phyloP scores from a whole-genome alignment of 306 rosid species.

The Malus fusca region DNA sequence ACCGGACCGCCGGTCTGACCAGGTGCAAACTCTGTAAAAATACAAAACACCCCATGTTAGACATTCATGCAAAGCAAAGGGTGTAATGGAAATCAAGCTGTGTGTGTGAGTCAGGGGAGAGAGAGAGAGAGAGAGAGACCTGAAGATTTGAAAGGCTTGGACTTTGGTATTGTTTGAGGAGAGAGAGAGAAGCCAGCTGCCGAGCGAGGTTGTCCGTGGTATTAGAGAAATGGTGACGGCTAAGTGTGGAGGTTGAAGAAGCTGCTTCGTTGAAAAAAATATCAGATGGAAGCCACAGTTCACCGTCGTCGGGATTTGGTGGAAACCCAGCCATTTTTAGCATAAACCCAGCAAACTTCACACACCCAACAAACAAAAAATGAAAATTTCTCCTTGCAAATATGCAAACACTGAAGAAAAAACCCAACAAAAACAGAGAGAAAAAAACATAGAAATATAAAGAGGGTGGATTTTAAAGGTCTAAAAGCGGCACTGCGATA shows the following conservation, averaged over 20 bases:
- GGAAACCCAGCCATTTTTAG: slow-evolving; percentile 24
- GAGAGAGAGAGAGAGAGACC: too few relatives aligned
- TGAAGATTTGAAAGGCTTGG: neutral
- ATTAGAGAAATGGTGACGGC: neutral
- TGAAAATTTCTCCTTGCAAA: neutral
- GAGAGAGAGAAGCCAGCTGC: slow-evolving; percentile 15
- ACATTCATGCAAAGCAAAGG: slow-evolving; percentile 10
- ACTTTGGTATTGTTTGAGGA: slow-evolving; percentile 5
- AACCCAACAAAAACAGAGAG: neutral
- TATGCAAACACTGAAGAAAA: too few relatives aligned
- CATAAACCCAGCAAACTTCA: neutral
- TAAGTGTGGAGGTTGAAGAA: neutral
- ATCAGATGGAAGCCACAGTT: slow-evolving; percentile 24
- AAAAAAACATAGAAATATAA: neutral
- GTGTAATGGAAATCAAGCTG: neutral
- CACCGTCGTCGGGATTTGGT: slow-evolving; percentile 8
- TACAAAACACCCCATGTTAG: neutral
- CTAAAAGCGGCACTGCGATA: neutral
- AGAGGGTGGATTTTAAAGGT: neutral
- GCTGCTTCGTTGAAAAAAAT: slow-evolving; percentile 10
- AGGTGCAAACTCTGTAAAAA: neutral
- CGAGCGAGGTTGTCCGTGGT: slow-evolving; percentile 9
- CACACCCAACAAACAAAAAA: neutral
- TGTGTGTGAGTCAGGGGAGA: neutral
- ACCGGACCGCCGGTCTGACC: slow-evolving; percentile 5